These are phyloP conservation scores for Gossypium sturtianum DNA, from an alignment of 345 rosid species.

Conservation along the genomic window DNA sequence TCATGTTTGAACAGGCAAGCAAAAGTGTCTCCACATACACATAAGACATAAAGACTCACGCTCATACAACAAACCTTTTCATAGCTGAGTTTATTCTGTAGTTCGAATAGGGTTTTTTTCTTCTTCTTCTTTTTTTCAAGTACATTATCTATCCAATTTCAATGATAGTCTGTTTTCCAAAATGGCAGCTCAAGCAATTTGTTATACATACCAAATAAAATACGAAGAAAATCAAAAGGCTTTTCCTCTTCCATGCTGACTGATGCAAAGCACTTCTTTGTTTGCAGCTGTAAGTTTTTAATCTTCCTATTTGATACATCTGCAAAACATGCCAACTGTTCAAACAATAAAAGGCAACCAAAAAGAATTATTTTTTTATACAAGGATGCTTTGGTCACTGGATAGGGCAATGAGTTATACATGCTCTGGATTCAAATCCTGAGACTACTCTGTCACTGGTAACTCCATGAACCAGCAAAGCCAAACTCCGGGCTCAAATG, in stretches of 20 bases:
- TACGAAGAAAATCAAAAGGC: conserved; percentile 69
- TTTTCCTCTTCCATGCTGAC: conserved; percentile 44
- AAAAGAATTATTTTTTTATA: neutral
- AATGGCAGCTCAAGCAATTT: neutral
- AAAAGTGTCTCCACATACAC: neutral
- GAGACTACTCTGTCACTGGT: too few relatives aligned
- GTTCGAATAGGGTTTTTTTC: neutral
- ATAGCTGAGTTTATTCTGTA: neutral
- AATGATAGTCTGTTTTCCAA: neutral
- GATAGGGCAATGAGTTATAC: too few relatives aligned
- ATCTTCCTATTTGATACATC: conserved; percentile 33
- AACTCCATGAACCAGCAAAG: too few relatives aligned
- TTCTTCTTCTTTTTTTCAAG: too few relatives aligned
- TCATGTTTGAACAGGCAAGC: too few relatives aligned
- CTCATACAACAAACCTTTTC: neutral
- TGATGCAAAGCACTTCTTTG: conserved; percentile 56
- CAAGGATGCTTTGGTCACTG: too few relatives aligned
- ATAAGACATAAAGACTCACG: neutral
- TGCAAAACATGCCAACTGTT: conserved; percentile 31
- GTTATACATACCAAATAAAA: conserved; percentile 44
- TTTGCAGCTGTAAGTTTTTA: conserved; percentile 36
- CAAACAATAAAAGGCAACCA: conserved; percentile 15
- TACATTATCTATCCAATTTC: neutral
- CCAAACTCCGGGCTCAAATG: too few relatives aligned
- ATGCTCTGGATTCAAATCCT: too few relatives aligned